A percentile compares a stretch with the other conserved stretches of the same genome.
Evolutionary conservation across 306 rosid genomes (phyloP).

Genomic region (Trifolium subterraneum): DNA sequence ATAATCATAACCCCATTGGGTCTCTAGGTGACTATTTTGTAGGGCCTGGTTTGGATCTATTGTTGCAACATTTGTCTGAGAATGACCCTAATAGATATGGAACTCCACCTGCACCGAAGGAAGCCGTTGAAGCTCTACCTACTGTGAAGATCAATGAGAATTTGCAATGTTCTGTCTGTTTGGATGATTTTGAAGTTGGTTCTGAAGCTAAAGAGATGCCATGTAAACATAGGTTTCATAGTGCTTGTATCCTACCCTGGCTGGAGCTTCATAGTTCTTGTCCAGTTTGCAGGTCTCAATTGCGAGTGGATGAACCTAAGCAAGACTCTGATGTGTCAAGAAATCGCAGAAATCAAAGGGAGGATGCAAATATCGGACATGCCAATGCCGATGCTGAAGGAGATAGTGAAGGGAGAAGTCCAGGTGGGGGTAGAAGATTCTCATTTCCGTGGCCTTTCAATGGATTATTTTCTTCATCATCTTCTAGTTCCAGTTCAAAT

Average conservation of each 20-base stretch:
- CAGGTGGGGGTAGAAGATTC: conserved; percentile 64
- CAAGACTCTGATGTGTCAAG: conserved; percentile 51
- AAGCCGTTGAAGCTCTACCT: conserved; percentile 73
- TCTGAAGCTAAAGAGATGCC: conserved; percentile 84
- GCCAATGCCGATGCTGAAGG: conserved; percentile 44
- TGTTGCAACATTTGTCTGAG: conserved; percentile 82
- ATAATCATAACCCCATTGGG: conserved; percentile 53
- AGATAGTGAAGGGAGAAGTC: conserved; percentile 53
- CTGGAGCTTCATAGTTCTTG: conserved; percentile 86
- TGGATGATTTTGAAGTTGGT: conserved; percentile 75
- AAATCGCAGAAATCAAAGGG: conserved; percentile 48
- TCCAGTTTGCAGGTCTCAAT: conserved; percentile 79
- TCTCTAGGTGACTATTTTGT: conserved; percentile 76
- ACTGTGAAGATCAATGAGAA: conserved; percentile 53
- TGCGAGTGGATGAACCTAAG: conserved; percentile 68
- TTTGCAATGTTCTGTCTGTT: conserved; percentile 77
- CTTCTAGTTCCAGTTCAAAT: conserved; percentile 47
- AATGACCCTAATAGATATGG: conserved; percentile 83
- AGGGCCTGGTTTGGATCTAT: conserved; percentile 75
- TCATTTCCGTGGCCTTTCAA: conserved; percentile 78
- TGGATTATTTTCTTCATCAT: conserved; percentile 62
- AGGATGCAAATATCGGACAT: conserved; percentile 28
- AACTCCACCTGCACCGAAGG: conserved; percentile 79
- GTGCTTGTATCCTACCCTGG: conserved; percentile 79
- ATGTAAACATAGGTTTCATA: conserved; percentile 79